These are phyloP conservation scores for Rhodotorula paludigena DNA, from an alignment of 768 basidiomycete genomes.

Conservation along the genomic window DNA sequence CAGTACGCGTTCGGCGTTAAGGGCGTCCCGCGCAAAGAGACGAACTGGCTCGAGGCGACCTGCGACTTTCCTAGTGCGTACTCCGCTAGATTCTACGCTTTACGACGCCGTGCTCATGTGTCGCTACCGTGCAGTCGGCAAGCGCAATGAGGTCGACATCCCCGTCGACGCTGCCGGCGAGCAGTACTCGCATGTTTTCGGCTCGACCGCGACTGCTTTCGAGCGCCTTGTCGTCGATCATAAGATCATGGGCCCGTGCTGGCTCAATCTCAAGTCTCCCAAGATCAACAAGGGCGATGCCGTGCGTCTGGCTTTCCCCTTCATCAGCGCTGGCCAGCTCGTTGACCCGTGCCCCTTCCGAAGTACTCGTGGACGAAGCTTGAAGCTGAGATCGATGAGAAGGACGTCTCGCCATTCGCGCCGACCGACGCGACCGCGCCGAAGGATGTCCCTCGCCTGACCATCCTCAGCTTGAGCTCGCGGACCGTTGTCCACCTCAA, in stretches of 20 bases:
- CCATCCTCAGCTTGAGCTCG: slow-evolving; percentile 78
- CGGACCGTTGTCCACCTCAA: slow-evolving; percentile 90
- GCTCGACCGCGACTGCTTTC: slow-evolving; percentile 86
- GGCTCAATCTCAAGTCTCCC: slow-evolving; percentile 78
- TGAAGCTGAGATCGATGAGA: slow-evolving; percentile 73
- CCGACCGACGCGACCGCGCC: slow-evolving; percentile 67
- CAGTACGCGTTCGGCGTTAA: slow-evolving; percentile 87
- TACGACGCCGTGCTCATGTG: not conserved
- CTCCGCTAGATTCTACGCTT: not conserved
- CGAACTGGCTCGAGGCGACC: slow-evolving; percentile 86
- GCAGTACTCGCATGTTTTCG: slow-evolving; percentile 81
- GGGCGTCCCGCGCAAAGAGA: slow-evolving; percentile 69
- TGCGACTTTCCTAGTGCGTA: slow-evolving; percentile 77
- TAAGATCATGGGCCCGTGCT: slow-evolving; percentile 98
- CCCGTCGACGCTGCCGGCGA: slow-evolving; percentile 68
- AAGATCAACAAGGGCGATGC: slow-evolving; percentile 66
- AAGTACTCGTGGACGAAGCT: slow-evolving; percentile 97
- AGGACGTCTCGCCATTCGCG: slow-evolving; percentile 75
- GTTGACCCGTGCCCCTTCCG: not conserved
- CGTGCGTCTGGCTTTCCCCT: slow-evolving; percentile 52
- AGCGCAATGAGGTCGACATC: slow-evolving; percentile 53
- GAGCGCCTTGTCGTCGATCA: slow-evolving; percentile 88
- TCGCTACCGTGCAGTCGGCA: slow-evolving; percentile 43
- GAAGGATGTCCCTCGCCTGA: slow-evolving; percentile 79
- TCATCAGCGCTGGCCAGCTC: not conserved